These are phyloP conservation scores for Pelargonium nanum DNA, from an alignment of 345 rosid genomes.

Conservation along the genomic window DNA sequence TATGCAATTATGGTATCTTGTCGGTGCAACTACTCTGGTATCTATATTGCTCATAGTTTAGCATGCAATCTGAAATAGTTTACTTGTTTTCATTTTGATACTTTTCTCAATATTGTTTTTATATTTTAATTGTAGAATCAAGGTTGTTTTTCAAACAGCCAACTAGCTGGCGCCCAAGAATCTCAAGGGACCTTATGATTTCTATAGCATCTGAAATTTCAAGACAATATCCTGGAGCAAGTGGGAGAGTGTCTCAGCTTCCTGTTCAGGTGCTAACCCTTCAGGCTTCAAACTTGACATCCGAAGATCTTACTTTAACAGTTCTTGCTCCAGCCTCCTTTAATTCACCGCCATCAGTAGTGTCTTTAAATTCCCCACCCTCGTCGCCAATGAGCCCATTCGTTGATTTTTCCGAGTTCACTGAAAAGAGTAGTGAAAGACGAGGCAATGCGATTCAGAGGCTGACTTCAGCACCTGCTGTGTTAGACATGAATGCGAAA, in stretches of 20 bases:
- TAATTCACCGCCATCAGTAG: conserved; percentile 71
- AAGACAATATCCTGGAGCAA: conserved; percentile 47
- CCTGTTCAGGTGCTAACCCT: conserved; percentile 95
- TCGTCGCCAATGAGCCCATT: conserved; percentile 51
- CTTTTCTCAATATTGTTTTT: neutral
- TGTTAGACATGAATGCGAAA: conserved; percentile 21
- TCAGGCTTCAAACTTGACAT: conserved; percentile 88
- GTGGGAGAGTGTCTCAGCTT: conserved; percentile 58
- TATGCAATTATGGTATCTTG: conserved; percentile 89
- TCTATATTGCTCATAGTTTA: neutral
- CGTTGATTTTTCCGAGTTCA: conserved; percentile 49
- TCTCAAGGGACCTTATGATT: conserved; percentile 80
- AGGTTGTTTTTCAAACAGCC: conserved; percentile 82
- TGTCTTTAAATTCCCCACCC: conserved; percentile 75
- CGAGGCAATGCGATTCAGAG: conserved; percentile 22
- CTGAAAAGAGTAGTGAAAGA: conserved; percentile 38
- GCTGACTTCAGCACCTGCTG: conserved; percentile 3
- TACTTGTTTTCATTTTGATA: neutral
- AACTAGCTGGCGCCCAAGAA: conserved; percentile 74
- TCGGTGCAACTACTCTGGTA: conserved; percentile 86
- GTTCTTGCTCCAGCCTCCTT: conserved; percentile 92
- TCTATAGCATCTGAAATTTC: conserved; percentile 84
- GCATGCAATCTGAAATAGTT: neutral
- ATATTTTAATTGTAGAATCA: conserved; percentile 45
- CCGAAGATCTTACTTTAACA: conserved; percentile 81